These are phyloP conservation scores for Isochrysis galbana DNA, from an alignment of 78 protist genomes.

Conservation along the genomic window DNA sequence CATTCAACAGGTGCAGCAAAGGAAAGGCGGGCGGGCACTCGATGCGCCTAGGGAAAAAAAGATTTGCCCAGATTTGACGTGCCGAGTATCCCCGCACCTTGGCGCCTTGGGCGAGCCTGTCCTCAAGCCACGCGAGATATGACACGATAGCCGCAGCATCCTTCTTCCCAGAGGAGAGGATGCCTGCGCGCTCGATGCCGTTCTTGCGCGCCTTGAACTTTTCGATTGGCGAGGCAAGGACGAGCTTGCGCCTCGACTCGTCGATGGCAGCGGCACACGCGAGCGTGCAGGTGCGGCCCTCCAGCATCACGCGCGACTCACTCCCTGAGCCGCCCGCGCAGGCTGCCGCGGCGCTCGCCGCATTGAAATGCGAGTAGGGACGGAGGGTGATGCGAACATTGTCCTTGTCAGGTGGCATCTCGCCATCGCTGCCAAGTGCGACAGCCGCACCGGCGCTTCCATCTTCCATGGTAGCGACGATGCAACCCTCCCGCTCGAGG, in stretches of 20 bases:
- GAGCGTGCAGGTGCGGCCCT: not conserved
- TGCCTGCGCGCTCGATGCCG: constrained; percentile 72
- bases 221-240: not conserved
- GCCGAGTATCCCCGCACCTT: no score
- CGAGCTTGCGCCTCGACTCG: not conserved
- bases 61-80: no score
- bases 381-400: not conserved
- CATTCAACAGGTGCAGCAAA: no score
- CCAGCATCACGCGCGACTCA: not conserved
- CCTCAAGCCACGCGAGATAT: constrained; percentile 58
- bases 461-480: no score
- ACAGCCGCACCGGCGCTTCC: no score
- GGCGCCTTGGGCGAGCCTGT: no score
- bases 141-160: constrained; percentile 59
- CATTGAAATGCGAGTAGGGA: not conserved
- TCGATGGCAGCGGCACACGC: not conserved
- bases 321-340: not conserved
- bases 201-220: constrained; percentile 76
- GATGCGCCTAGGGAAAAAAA: no score
- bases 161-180: constrained; percentile 28
- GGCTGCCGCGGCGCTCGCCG: not conserved
- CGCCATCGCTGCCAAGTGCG: no score
- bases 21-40: no score
- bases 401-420: no score
- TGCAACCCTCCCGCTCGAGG: no score